Evolutionary conservation across 805 yeast genomes (phyloP).

Genomic region (Maudiozyma pseudohumilis): DNA sequence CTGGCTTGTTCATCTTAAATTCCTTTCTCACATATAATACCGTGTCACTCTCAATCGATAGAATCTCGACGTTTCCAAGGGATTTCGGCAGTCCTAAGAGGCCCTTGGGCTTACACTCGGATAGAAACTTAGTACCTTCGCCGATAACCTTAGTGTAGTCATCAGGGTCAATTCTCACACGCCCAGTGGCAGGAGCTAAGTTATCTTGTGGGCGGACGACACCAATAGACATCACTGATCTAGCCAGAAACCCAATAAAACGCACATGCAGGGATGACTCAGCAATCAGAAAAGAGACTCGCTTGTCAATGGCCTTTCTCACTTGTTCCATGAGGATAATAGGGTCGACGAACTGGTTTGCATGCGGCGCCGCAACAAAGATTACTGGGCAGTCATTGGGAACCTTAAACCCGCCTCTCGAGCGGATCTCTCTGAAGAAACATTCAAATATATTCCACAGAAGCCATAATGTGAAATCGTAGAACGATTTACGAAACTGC

Average conservation of each 20-base stretch:
- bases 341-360: conserved; percentile 81
- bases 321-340: conserved; percentile 54
- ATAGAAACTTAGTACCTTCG: conserved; percentile 45
- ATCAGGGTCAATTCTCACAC: conserved; percentile 42
- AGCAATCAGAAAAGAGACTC: conserved; percentile 63
- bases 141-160: conserved; percentile 51
- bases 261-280: conserved; percentile 57
- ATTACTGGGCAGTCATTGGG: conserved; percentile 74
- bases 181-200: conserved; percentile 57
- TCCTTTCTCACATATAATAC: conserved; percentile 61
- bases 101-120: conserved; percentile 52
- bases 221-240: conserved; percentile 74
- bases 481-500: conserved; percentile 31
- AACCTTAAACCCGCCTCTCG: conserved; percentile 74
- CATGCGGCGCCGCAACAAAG: conserved; percentile 95
- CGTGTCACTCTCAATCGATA: conserved; percentile 59
- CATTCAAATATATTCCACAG: conserved; percentile 43
- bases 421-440: conserved; percentile 81
- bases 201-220: conserved; percentile 90
- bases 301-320: conserved; percentile 44
- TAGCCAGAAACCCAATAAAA: conserved; percentile 68
- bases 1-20: conserved; percentile 44
- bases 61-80: conserved; percentile 65
- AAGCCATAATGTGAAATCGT: conserved; percentile 45
- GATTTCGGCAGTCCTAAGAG: conserved; percentile 68